Conservation (phyloP, 371 early-diverging fungal species). For the Saksenaea oblongispora region DNA sequence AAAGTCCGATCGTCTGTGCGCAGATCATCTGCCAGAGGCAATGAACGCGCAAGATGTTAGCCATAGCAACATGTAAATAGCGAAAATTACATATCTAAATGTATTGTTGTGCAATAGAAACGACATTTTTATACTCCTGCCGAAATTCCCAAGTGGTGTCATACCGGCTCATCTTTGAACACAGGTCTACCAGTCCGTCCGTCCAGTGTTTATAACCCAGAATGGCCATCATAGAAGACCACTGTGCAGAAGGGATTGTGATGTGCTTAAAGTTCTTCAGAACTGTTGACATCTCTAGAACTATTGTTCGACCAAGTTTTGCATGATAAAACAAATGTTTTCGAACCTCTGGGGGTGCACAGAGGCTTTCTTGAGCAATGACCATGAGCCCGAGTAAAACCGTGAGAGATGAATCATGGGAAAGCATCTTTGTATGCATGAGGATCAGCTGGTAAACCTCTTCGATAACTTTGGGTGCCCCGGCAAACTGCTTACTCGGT, state of each 20-base stretch:
- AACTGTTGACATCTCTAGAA: conserved; percentile 35
- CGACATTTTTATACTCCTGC: conserved; percentile 20
- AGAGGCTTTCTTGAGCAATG: conserved; percentile 25
- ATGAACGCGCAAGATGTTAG: neutral
- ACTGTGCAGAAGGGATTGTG: neutral
- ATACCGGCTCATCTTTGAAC: conserved; percentile 11
- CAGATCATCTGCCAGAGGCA: neutral
- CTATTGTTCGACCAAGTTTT: conserved; percentile 33
- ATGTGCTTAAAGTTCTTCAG: conserved; percentile 33
- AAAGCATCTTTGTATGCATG: conserved; percentile 15
- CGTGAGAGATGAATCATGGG: conserved; percentile 14
- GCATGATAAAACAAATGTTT: conserved; percentile 36
- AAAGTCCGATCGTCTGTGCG: neutral
- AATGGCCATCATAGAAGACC: conserved; percentile 1
- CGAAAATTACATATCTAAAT: neutral
- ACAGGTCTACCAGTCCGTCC: conserved; percentile 4
- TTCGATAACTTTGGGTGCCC: conserved; percentile 23
- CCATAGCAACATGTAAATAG: neutral
- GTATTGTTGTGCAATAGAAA: conserved; percentile 9
- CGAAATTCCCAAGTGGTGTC: conserved; percentile 12
- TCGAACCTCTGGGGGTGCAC: conserved; percentile 27
- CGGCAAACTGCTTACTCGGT: conserved; percentile 36
- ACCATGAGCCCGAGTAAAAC: conserved; percentile 27
- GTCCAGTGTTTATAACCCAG: neutral
- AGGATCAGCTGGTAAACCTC: conserved; percentile 24